These are phyloP conservation scores for Corinectria fuckeliana DNA, from an alignment of 2,329 filamentous ascomycete species.

Conservation along the genomic window DNA sequence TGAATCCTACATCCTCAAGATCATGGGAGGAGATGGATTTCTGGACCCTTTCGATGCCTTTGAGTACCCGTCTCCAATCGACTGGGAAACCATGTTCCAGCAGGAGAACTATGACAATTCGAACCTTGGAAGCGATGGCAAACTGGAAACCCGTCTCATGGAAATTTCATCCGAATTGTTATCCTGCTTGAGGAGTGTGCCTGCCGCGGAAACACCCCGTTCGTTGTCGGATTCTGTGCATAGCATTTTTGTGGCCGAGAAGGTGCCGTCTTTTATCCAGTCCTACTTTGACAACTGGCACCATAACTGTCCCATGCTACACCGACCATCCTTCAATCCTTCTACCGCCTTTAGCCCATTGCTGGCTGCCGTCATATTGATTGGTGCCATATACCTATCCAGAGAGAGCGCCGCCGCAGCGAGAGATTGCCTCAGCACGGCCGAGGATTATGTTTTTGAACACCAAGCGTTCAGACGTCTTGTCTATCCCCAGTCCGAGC, in stretches of 20 bases:
- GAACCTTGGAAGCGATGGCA: background rate
- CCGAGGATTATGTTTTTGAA: background rate
- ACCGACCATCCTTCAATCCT: background rate
- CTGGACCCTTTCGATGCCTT: background rate
- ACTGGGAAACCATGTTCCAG: background rate
- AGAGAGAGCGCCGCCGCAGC: background rate
- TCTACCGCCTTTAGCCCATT: background rate
- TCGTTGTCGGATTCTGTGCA: background rate
- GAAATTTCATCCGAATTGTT: background rate
- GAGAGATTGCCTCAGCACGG: background rate
- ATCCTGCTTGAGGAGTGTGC: background rate
- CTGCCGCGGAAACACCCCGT: background rate
- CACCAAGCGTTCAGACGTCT: background rate
- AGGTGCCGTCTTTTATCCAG: background rate
- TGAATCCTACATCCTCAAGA: background rate
- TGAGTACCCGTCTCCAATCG: background rate
- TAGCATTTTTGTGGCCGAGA: background rate
- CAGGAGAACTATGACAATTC: background rate
- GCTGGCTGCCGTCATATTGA: background rate
- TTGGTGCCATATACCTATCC: background rate
- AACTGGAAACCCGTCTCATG: background rate
- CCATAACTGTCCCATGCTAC: background rate
- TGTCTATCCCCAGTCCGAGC: background rate
- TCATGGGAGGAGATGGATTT: background rate
- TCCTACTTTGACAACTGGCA: constrained; percentile 4